These are phyloP conservation scores for Daldinia grandis DNA, from an alignment of 495 filamentous ascomycete genomes.

Conservation along the genomic window DNA sequence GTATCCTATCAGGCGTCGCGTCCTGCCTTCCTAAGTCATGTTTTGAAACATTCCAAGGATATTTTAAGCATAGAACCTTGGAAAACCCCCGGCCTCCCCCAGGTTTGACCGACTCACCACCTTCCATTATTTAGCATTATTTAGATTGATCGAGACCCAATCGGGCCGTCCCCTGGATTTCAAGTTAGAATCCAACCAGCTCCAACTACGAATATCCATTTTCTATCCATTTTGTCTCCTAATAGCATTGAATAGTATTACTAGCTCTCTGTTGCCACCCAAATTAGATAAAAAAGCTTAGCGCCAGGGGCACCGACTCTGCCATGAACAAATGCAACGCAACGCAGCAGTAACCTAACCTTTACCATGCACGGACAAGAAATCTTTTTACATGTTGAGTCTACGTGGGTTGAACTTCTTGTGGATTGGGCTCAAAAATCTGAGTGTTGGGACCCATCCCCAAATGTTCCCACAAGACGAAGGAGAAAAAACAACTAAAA, in stretches of 20 bases:
- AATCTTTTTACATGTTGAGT: not conserved
- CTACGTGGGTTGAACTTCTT: not conserved
- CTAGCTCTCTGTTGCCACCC: not conserved
- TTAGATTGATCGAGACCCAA: slow-evolving; percentile 37
- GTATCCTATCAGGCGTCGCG: not conserved
- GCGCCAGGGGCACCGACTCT: slow-evolving; percentile 26
- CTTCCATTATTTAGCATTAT: slow-evolving; percentile 25
- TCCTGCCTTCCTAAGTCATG: slow-evolving; percentile 30
- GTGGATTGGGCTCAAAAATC: not conserved
- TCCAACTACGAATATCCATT: not conserved
- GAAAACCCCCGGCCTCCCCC: slow-evolving; percentile 39
- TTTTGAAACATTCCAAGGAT: slow-evolving; percentile 36
- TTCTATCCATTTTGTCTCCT: not conserved
- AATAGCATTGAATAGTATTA: not conserved
- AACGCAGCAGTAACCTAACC: slow-evolving; percentile 20
- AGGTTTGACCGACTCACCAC: slow-evolving; percentile 40
- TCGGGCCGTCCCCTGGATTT: slow-evolving; percentile 40
- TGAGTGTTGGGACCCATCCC: not conserved
- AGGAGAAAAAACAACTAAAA: not conserved
- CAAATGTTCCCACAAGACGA: not conserved
- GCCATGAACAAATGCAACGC: slow-evolving; percentile 23
- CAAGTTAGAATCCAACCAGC: not conserved
- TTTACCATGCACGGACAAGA: slow-evolving; percentile 3
- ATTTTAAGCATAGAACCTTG: slow-evolving; percentile 18
- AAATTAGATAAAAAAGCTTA: slow-evolving; percentile 30